Base-by-base conservation (phyloP, 768 basidiomycete species). In the Neoboletus brunneissimus region DNA sequence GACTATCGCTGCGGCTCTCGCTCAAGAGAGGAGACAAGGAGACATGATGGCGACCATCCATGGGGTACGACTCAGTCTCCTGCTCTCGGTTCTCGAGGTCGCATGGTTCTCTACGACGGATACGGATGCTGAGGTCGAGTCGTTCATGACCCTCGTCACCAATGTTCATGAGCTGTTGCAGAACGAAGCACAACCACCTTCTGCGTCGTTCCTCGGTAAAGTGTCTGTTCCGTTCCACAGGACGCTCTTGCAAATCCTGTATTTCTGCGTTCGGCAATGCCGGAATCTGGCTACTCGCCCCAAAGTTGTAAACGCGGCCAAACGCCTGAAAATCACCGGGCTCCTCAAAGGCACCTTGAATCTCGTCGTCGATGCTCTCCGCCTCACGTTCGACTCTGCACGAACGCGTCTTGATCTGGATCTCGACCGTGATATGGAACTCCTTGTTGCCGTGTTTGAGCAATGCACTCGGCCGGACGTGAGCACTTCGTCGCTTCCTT, bases 31-130 rank as follows among this genome's bases (percentile, higher is more conserved):
- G 38, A 81, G 92, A 34, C 77, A 76, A 5, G 94, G 94, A 0
- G 88, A 93, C 55, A 88, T 94, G 81, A 89, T 94, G 84, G 79
- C 87, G 0, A 81, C 82, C 1, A 85, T 94, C 16, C 93, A 98
- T 60, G 81, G 83, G 2, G 82, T 87, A 23, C 79, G 92, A 32
- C 73, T 98, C 23, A 79, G 82, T 4, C 77, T 96, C 2, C 76
- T 97, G 2, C 77, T 93, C 23, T 81, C 87, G 0, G 69, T 95
- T 48, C 76, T 94, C n/a, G 90, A 97, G 62, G 79, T 89, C 4
- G 84, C 83, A 0, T 89, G 91, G 85, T 90, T 89, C 66, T 82
- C 82, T 2, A 75, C 80, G 0, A 67, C 78, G 7, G 84, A 85
- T 59, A 79, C 79, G 40, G 72, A 80, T 48, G 57, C 72, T 2